Evolutionary conservation across 2,329 filamentous ascomycete species (phyloP), one percentile per base, ranked within the genome.

Genomic region (Ploettnerulaceae sp.): DNA sequence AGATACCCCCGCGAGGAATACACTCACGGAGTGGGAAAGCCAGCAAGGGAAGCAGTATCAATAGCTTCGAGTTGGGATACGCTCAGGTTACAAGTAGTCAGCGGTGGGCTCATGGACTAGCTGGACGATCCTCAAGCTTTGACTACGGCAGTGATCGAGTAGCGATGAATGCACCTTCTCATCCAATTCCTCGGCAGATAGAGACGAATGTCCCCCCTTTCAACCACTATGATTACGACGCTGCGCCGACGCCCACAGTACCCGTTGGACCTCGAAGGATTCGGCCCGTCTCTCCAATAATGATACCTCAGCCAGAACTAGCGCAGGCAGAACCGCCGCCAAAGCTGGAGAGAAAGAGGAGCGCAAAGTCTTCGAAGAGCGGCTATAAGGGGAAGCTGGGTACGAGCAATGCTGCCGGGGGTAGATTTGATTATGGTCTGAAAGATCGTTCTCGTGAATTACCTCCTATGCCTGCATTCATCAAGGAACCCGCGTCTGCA

Each of bases 171-270:
- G 56, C 43, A 51, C 61, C 53, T 58, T 57, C 46, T 54, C 61
- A 53, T 58, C 61, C 54, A 29, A 33, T 52, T 57, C 57, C 47
- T 55, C 67, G 53, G 42, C 55, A 54, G 32, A 39, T 44, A 22
- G 54, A 56, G 32, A 47, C 47, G 17, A 46, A 44, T 17, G 36
- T 24, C 29, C 29, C 56, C 17, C 17, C 53, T 1, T 56, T 58
- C 22, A 41, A 53, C 28, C 46, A 56, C 17, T 63, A 75, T 57
- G 78, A 84, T 58, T 81, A 84, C 67, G 86, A 93, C 63, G 86
- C 89, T 41, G 90, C 89, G 20, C 90, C 91, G 11, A 91, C 84
- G 28, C 91, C 91, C 4, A 90, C 82, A 21, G 75, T 96, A 26
- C 89, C 88, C 25, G 84, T 76, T 38, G 90, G 90, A 4, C 88